Percentiles rank a stretch among this genome's conserved stretches.
These are phyloP conservation scores for Graphilbum ipis-grandicollis DNA, from an alignment of 2,329 filamentous ascomycete species.

Conservation along the genomic window DNA sequence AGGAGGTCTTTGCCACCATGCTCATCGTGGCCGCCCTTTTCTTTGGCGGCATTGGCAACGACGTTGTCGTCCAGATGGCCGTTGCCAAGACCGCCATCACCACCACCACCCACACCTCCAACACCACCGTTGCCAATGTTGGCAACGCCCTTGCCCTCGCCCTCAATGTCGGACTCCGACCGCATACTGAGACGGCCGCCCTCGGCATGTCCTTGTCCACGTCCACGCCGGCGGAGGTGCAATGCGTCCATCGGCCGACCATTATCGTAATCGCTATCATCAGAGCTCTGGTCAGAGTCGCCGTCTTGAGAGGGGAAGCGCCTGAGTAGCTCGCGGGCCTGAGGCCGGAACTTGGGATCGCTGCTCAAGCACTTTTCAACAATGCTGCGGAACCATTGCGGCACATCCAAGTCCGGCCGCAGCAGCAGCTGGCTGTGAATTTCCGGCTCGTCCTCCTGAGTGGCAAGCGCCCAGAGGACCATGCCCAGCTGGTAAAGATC, in stretches of 20 bases:
- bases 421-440: slow-evolving; percentile 51
- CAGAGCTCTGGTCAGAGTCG: slow-evolving; percentile 9
- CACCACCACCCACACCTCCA: too few species aligned
- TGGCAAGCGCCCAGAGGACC: slow-evolving; percentile 86
- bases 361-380: slow-evolving; percentile 62
- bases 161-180: slow-evolving; percentile 14
- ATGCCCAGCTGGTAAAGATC: slow-evolving; percentile 93
- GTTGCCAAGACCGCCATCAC: too few species aligned
- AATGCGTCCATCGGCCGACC: slow-evolving; percentile 2
- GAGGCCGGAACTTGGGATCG: slow-evolving; percentile 52
- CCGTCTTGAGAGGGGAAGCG: slow-evolving; percentile 39
- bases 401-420: slow-evolving; percentile 43
- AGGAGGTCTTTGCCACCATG: slow-evolving; percentile 11
- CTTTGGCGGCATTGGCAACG: neutral
- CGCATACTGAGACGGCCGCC: too few species aligned
- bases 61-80: neutral
- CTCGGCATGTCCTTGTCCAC: too few species aligned
- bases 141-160: too few species aligned
- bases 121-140: too few species aligned
- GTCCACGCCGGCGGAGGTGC: slow-evolving; percentile 1
- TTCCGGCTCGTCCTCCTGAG: slow-evolving; percentile 81
- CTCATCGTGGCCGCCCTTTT: neutral
- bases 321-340: slow-evolving; percentile 54
- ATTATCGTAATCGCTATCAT: slow-evolving; percentile 13
- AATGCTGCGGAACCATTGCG: slow-evolving; percentile 61